phyloP scores from a whole-genome alignment of 371 early-diverging fungal species.

The Funneliformis caledonium region DNA sequence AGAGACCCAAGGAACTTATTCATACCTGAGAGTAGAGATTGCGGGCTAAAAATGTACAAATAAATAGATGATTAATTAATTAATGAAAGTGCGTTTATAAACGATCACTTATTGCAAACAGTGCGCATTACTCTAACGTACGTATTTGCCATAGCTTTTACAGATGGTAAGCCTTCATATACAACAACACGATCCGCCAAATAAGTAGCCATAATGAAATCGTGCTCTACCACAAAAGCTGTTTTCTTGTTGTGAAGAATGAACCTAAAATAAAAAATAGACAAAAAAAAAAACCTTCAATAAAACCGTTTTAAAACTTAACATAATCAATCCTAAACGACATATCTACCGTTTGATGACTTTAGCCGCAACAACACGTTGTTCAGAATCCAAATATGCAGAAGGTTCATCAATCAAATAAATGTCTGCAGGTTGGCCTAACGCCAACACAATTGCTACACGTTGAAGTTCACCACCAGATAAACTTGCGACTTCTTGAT shows the following conservation, averaged over 20 bases:
- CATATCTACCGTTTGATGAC: constrained; percentile 84
- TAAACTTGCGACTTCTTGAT: constrained; percentile 90
- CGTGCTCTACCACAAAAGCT: constrained; percentile 99
- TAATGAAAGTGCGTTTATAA: neutral
- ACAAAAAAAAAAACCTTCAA: neutral
- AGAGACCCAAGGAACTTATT: constrained; percentile 96
- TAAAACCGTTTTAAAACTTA: neutral
- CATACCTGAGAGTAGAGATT: constrained; percentile 96
- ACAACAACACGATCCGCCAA: constrained; percentile 99
- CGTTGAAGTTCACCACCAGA: constrained; percentile 99
- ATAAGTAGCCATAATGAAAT: constrained; percentile 99
- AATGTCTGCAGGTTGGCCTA: constrained; percentile 97
- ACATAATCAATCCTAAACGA: too few relatives aligned
- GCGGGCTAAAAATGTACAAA: constrained; percentile 63
- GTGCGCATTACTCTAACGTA: constrained; percentile 37
- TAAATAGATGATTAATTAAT: neutral
- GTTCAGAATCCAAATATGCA: constrained; percentile 99
- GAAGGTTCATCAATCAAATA: constrained; percentile 99
- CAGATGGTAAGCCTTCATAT: constrained; percentile 94
- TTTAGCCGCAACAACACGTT: constrained; percentile 99
- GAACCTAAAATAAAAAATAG: constrained; percentile 61
- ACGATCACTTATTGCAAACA: neutral
- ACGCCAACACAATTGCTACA: constrained; percentile 96
- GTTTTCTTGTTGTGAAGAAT: constrained; percentile 98
- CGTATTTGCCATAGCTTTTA: constrained; percentile 82